These are phyloP conservation scores for Leishmania lainsoni DNA, from an alignment of 208 protist genomes.

Conservation along the genomic window DNA sequence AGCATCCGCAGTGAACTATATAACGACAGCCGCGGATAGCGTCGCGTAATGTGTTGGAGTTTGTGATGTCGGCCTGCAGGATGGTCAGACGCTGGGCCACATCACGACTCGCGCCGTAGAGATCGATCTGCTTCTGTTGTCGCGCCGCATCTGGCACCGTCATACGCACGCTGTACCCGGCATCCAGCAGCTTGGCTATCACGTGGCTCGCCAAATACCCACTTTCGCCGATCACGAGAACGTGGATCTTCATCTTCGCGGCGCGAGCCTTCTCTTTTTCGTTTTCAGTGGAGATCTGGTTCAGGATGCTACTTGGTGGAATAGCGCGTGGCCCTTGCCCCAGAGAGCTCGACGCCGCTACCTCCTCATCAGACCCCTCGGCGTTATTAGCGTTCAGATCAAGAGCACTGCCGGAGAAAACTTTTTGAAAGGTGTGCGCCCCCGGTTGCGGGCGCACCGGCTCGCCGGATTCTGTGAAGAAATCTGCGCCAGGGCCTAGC, in stretches of 20 bases:
- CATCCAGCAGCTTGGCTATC: slow-evolving; percentile 82
- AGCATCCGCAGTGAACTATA: slow-evolving; percentile 89
- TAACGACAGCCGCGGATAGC: slow-evolving; percentile 83
- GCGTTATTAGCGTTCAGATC: slow-evolving; percentile 85
- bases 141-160: slow-evolving; percentile 57
- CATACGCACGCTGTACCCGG: slow-evolving; percentile 86
- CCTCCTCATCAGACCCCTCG: slow-evolving; percentile 69
- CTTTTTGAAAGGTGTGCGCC: slow-evolving; percentile 82
- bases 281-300: slow-evolving; percentile 77
- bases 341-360: slow-evolving; percentile 15
- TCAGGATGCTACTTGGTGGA: slow-evolving; percentile 77
- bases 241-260: slow-evolving; percentile 80
- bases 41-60: slow-evolving; percentile 72
- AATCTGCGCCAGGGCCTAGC: slow-evolving; percentile 85
- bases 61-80: slow-evolving; percentile 75
- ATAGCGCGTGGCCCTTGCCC: slow-evolving; percentile 27
- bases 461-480: slow-evolving; percentile 86
- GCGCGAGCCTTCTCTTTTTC: slow-evolving; percentile 74
- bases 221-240: slow-evolving; percentile 88
- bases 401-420: slow-evolving; percentile 88
- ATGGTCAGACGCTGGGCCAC: slow-evolving; percentile 68
- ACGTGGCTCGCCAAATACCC: slow-evolving; percentile 87
- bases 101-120: slow-evolving; percentile 64
- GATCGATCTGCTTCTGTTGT: slow-evolving; percentile 69
- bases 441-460: slow-evolving; percentile 83